phyloP scores from a whole-genome alignment of 306 rosid species.

The Sindora glabra region DNA sequence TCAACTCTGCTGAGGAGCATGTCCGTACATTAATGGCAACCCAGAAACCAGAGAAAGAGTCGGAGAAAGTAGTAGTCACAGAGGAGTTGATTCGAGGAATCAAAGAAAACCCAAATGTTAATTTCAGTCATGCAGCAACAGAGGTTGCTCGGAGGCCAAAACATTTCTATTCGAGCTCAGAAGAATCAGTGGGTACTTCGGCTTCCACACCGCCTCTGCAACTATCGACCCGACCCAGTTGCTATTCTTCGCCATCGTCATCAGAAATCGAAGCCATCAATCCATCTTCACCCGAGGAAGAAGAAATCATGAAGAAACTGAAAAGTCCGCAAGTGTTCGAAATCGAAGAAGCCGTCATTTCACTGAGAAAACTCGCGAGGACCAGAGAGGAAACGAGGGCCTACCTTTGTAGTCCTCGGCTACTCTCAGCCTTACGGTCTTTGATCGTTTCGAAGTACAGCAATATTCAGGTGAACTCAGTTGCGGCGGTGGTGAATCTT shows the following conservation, averaged over 20 bases:
- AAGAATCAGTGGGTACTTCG: conserved; percentile 33
- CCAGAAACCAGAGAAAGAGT: not conserved
- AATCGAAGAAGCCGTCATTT: conserved; percentile 48
- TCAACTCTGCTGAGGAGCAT: conserved; percentile 29
- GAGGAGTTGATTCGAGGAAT: conserved; percentile 23
- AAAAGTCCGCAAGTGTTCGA: conserved; percentile 32
- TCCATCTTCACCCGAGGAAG: conserved; percentile 28
- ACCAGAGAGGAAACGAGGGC: conserved; percentile 48
- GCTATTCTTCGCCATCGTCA: conserved; percentile 57
- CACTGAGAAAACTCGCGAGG: conserved; percentile 52
- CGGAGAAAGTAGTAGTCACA: not conserved
- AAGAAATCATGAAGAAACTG: conserved; percentile 41
- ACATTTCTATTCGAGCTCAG: conserved; percentile 41
- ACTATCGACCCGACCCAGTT: conserved; percentile 43
- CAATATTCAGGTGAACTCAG: conserved; percentile 54
- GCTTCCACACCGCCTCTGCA: conserved; percentile 40
- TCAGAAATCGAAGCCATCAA: conserved; percentile 46
- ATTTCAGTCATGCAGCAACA: conserved; percentile 35
- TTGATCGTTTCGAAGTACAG: conserved; percentile 39
- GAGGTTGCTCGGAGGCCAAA: conserved; percentile 16
- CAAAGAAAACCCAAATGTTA: conserved; percentile 24
- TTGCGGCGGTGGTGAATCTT: conserved; percentile 72
- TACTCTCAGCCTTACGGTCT: conserved; percentile 45
- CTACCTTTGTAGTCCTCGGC: conserved; percentile 36
- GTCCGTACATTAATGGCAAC: conserved; percentile 29